These are phyloP conservation scores for Cladosporium sp. DNA, from an alignment of 2,329 filamentous ascomycete species.

Conservation along the genomic window DNA sequence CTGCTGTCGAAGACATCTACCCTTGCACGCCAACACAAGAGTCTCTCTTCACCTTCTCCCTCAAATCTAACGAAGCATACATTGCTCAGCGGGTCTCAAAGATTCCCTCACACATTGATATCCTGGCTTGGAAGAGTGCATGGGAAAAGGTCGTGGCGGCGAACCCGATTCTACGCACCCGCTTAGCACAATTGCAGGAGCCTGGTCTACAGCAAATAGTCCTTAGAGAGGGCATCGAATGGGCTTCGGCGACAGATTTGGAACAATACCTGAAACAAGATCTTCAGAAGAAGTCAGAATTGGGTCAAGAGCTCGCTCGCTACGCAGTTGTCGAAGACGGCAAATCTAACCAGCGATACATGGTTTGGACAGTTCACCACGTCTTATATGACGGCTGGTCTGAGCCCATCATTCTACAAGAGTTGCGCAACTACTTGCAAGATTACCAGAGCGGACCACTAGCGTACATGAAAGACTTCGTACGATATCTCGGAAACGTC, in stretches of 20 bases:
- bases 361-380: constrained; percentile 35
- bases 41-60: constrained; percentile 31
- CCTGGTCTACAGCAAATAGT: constrained; percentile 37
- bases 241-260: not conserved
- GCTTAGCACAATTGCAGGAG: constrained; percentile 32
- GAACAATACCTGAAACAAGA: not conserved
- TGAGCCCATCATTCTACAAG: constrained; percentile 27
- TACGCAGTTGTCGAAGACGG: constrained; percentile 2
- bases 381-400: constrained; percentile 37
- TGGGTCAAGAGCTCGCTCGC: constrained; percentile 6
- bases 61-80: constrained; percentile 3
- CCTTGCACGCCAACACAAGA: constrained; percentile 39
- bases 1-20: constrained; percentile 34
- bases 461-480: constrained; percentile 25
- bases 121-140: constrained; percentile 30
- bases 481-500: constrained; percentile 26
- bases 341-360: constrained; percentile 13
- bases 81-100: constrained; percentile 7
- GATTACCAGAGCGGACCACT: not conserved
- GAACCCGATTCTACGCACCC: constrained; percentile 36
- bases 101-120: constrained; percentile 22
- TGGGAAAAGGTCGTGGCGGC: constrained; percentile 31
- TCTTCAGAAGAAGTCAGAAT: constrained; percentile 3
- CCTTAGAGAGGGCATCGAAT: not conserved
- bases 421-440: constrained; percentile 7